Conservation (phyloP, 2,329 filamentous ascomycete species). For the Fusarium agapanthi region DNA sequence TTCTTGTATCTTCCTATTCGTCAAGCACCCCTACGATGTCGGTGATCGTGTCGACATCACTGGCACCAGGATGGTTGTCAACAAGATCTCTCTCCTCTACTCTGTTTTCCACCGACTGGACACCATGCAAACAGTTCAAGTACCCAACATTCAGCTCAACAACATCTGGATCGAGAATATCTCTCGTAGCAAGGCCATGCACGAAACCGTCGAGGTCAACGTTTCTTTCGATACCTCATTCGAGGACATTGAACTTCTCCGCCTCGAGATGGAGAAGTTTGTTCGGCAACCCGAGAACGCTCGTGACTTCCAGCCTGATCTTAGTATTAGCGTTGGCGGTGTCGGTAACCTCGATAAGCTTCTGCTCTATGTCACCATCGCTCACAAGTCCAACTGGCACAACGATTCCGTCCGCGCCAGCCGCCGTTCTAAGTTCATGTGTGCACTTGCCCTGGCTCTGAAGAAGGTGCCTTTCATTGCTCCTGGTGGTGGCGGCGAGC, state of each 20-base stretch:
- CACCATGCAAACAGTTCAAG: constrained; percentile 79
- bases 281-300: constrained; percentile 84
- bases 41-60: constrained; percentile 90
- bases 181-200: constrained; percentile 90
- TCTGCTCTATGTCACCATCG: constrained; percentile 81
- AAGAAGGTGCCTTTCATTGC: constrained; percentile 87
- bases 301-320: constrained; percentile 88
- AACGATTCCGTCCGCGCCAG: constrained; percentile 84
- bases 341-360: constrained; percentile 90
- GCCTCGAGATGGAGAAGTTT: constrained; percentile 84
- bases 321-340: constrained; percentile 79
- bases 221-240: constrained; percentile 88
- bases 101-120: constrained; percentile 88
- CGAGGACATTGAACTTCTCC: constrained; percentile 87
- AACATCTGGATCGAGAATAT: constrained; percentile 96
- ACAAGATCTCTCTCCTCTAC: constrained; percentile 93
- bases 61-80: constrained; percentile 77
- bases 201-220: constrained; percentile 80
- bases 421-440: constrained; percentile 95
- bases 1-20: constrained; percentile 97
- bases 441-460: constrained; percentile 84
- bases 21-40: constrained; percentile 98
- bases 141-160: constrained; percentile 93
- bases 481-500: constrained; percentile 75
- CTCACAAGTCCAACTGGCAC: constrained; percentile 93